phyloP scores from a whole-genome alignment of 2,329 filamentous ascomycete genomes.

The Scorias spongiosa region DNA sequence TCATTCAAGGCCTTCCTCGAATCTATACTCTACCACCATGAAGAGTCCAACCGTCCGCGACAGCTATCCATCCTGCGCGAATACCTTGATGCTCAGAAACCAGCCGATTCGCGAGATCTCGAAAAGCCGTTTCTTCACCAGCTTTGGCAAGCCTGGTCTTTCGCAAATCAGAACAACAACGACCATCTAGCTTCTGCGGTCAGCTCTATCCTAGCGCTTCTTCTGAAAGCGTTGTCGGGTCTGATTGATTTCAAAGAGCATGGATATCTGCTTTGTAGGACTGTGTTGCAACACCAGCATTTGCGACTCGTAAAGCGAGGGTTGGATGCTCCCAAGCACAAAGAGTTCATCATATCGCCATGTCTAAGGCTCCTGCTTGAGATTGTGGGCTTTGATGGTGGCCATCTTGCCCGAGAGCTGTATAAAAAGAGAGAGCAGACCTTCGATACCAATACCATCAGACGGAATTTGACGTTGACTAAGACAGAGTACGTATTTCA shows the following conservation, averaged over 20 bases:
- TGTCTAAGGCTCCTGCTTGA: constrained; percentile 75
- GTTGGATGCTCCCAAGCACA: constrained; percentile 63
- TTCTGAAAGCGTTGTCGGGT: constrained; percentile 63
- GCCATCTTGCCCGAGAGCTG: constrained; percentile 58
- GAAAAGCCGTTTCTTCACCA: constrained; percentile 55
- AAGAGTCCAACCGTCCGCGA: constrained; percentile 33
- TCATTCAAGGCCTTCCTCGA: constrained; percentile 61
- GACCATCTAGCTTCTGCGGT: constrained; percentile 69
- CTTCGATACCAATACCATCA: constrained; percentile 54
- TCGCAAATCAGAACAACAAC: constrained; percentile 63
- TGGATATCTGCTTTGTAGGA: constrained; percentile 65
- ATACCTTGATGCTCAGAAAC: constrained; percentile 49
- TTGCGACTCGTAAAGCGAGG: constrained; percentile 67
- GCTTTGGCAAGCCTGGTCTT: constrained; percentile 77
- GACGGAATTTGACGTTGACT: constrained; percentile 64
- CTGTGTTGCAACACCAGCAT: constrained; percentile 65
- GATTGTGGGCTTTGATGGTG: constrained; percentile 73
- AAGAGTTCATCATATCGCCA: constrained; percentile 79
- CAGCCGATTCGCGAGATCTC: constrained; percentile 35
- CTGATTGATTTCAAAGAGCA: constrained; percentile 59
- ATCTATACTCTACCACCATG: constrained; percentile 38
- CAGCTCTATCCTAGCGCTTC: constrained; percentile 63
- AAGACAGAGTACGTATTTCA: constrained; percentile 24
- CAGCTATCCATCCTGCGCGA: constrained; percentile 48
- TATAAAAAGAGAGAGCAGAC: constrained; percentile 67